Base-by-base conservation (phyloP, 2,329 filamentous ascomycete species). In the Penicillium sp. region DNA sequence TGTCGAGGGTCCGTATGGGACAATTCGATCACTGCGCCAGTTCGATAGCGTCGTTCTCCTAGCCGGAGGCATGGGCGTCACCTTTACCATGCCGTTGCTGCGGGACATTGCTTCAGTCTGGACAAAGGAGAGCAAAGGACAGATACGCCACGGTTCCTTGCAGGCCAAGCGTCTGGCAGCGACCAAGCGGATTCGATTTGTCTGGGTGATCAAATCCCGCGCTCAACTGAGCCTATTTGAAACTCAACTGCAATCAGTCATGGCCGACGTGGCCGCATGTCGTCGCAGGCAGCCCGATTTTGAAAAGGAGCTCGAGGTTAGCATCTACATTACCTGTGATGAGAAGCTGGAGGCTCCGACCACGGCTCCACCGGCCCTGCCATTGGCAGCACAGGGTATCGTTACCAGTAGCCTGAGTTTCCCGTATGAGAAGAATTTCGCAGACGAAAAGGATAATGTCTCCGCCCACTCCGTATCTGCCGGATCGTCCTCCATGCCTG, bases 1-100 rank as follows among this genome's bases (percentile, higher is more conserved):
- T 2, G 78, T 87, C 18, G 82, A 85, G 65, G 83, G 83, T 0
- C 82, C 84, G 1, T 85, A 85, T 60, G 82, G 84, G 33, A 71
- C 67, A 24, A 72, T 84, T 6, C 71, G 83, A 52, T 77, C 81
- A 1, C 72, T 87, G 16, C 77, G 79, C 22, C 85, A 87, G 64
- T 88, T 87, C 59, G 85, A 88, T 60, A 86, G 81, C 55, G 78
- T 87, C 2, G 75, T 88, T 0, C 70, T 89, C 0, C 73, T 88
- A 9, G 84, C 85, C 7, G 85, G 85, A 22, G 83, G 83, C 18
- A 87, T 83, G 47, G 87, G 87, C 2, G 82, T 82, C 24, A 84
- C 84, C 0, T 88, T 85, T 64, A 83, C 80, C 0, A 67, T 85
- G 11, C 85, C 86, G 0, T 69, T 86, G 2, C 73, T 87, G 37